phyloP scores from a whole-genome alignment of 2,329 filamentous ascomycete genomes.

The Colletotrichum echinochloae region DNA sequence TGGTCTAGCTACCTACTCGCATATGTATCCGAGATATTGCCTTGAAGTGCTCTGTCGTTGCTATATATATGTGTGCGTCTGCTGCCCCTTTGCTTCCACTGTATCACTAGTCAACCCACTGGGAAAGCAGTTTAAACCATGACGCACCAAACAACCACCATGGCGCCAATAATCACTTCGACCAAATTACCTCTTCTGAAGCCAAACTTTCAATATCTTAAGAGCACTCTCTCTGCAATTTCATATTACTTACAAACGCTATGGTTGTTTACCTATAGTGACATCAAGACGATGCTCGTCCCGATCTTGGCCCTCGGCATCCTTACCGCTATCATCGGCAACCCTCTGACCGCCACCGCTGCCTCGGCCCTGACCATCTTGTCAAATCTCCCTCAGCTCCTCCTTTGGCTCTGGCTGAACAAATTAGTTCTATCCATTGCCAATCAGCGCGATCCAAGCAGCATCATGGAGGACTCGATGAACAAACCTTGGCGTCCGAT shows the following conservation, averaged over 20 bases:
- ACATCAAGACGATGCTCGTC: neutral
- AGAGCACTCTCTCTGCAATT: neutral
- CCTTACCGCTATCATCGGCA: neutral
- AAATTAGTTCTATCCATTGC: slow-evolving; percentile 41
- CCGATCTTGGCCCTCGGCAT: neutral
- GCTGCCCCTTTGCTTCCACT: neutral
- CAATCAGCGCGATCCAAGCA: slow-evolving; percentile 51
- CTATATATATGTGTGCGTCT: neutral
- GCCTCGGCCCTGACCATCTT: neutral
- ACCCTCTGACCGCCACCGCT: neutral
- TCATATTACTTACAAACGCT: neutral
- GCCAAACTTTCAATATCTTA: neutral
- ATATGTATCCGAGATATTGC: neutral
- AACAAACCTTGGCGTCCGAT: slow-evolving; percentile 56
- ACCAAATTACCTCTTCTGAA: neutral
- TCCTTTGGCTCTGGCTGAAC: neutral
- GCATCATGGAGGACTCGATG: slow-evolving; percentile 52
- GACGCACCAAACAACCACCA: neutral
- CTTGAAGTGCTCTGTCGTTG: neutral
- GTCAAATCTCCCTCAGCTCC: neutral
- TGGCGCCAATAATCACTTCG: neutral
- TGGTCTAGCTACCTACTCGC: neutral
- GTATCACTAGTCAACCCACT: neutral
- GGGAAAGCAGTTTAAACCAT: neutral
- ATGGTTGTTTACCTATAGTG: neutral